Evolutionary conservation across 2,329 filamentous ascomycete genomes (phyloP).

Genomic region (Teratosphaeria zuluensis): DNA sequence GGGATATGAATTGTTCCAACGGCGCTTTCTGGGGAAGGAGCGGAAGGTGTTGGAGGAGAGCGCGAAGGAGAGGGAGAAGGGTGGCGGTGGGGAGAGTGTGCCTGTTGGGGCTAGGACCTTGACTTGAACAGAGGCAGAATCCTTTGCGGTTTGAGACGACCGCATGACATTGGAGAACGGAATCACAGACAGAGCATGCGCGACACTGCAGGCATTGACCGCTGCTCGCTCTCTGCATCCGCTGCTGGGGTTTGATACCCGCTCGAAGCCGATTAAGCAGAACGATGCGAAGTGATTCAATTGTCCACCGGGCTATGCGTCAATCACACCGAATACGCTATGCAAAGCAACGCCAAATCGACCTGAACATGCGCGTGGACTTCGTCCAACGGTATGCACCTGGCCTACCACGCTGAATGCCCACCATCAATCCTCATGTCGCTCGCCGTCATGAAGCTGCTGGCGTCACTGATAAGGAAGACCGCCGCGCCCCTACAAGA

Average conservation of each 20-base stretch:
- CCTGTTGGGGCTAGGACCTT: neutral
- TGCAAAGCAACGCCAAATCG: neutral
- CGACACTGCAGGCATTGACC: too few species aligned
- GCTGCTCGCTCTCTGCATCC: neutral
- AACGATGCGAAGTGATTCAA: neutral
- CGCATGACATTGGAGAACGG: too few species aligned
- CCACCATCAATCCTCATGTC: constrained; percentile 47
- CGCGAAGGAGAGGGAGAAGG: constrained; percentile 3
- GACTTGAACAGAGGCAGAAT: too few species aligned
- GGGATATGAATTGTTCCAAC: constrained; percentile 19
- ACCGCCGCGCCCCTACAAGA: constrained; percentile 25
- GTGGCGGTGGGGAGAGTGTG: neutral
- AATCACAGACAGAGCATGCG: too few species aligned
- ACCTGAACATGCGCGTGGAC: neutral
- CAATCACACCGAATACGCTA: neutral
- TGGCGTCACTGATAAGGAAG: constrained; percentile 32
- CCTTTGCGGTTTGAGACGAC: too few species aligned
- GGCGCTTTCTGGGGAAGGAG: constrained; percentile 20
- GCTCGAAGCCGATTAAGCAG: neutral
- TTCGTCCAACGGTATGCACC: neutral
- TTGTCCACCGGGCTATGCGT: neutral
- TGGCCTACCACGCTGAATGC: constrained; percentile 42
- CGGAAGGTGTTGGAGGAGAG: constrained; percentile 10
- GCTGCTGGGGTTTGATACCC: too few species aligned
- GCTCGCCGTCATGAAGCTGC: constrained; percentile 46